Base-by-base conservation (phyloP, 1,139 yeast genomes). In the Suhomyces terraborum region DNA sequence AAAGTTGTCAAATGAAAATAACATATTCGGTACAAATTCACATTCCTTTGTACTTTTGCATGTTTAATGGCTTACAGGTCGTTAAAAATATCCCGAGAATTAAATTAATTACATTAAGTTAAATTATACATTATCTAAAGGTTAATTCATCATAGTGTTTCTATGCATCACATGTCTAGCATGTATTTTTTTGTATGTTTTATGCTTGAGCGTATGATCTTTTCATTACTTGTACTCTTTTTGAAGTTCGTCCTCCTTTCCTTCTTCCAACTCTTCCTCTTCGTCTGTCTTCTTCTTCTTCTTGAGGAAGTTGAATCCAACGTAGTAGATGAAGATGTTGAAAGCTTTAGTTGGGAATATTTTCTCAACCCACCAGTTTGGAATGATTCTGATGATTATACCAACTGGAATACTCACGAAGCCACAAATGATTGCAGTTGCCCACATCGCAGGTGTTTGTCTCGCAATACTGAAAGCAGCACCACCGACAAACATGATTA, bases 401-500 rank as follows among this genome's bases (percentile, higher is more conserved):
- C 97, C 98, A 35, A 82, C 77, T 0, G 98, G 97, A 32, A 93
- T 69, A 12, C 96, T 86, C 16, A 87, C 47, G 50, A 86, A 65
- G 20, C 98, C 98, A 68, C 95, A 82, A 31, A 87, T 56, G 12
- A 94, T 66, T 0, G 98, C 95, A 3, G 89, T 81, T 0, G 80
- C 94, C 98, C 98, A 94, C 84, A 82, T 82, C 2, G 79, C 80
- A 5, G 86, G 84, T 1, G 95, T 82, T 63, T 87, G 94, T 49
- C 84, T 75, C 3, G 79, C 80, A 51, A 91, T 75, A 14, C 89
- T 80, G 63, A 94, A 94, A 0, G 98, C 96, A 35, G 94, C 88
- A 43, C 98, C 98, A 40, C 99, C 99, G 49, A 88, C 93, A 66
- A 82, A 87, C 98, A 94, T 91, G 55, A 94, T 91, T 45, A 93